Base-by-base conservation (phyloP, 2,329 filamentous ascomycete species). In the Zymoseptoria ardabiliae region DNA sequence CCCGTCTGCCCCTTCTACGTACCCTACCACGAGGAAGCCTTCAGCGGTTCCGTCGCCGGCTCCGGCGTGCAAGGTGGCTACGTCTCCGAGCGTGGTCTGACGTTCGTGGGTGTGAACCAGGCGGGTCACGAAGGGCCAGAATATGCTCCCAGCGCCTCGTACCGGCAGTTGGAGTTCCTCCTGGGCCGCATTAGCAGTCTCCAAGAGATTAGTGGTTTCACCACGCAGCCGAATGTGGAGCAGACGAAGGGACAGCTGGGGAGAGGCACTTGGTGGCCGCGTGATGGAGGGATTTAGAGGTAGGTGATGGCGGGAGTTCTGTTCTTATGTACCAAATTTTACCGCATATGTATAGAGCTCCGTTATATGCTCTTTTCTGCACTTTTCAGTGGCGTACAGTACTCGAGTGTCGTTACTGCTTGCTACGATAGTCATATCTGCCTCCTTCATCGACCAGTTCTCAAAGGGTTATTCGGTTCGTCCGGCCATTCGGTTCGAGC, bases 111-210 rank as follows among this genome's bases (percentile, higher is more conserved):
- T 50, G 72, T 74, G 8, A 72, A 72, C 52, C 66, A 76, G 9
- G 72, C 75, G 1, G 76, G 76, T 0, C 76, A 78, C 57, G 74
- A 78, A 63, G 59, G 78, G 17, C 77, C 77, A 0, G 74, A 75
- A 0, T 78, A 77, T 61, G 72, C 76, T 1, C 74, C 76, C 19
- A 74, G 75, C 20, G 74, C 75, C 7, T 76, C 71, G 0, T 78
- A 76, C 61, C 65, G 76, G 19, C 72, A 74, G 63, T 50, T 79
- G 35, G 75, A 79, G 67, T 69, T 76, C 28, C 62, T 79, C 54
- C 66, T 78, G 5, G 77, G 77, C 0, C 65, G 72, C 4, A 69
- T 78, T 2, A 60, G 68, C 28, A 60, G 55, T 53, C 49, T 63
- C 55, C 55, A 61, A 25, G 61, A 63, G 48, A 57, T 63, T 13